Base-by-base conservation (phyloP, 1,139 yeast species). In the Pichia norvegensis region DNA sequence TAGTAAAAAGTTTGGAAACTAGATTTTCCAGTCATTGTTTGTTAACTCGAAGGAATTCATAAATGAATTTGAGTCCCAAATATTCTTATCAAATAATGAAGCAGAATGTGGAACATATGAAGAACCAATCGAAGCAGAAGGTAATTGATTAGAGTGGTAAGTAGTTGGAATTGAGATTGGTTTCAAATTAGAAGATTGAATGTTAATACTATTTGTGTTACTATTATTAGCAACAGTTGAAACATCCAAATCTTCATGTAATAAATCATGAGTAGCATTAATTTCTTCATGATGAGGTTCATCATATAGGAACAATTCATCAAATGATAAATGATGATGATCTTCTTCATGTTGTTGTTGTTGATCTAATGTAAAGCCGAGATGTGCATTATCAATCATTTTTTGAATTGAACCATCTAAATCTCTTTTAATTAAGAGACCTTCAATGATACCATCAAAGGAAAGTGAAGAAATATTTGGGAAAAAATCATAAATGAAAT, bases 291-390 rank as follows among this genome's bases (percentile, higher is more conserved):
- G 54, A 40, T 49, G 51, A 48, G 53, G 52, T 44, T 52, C 55
- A 31, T 42, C 42, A 29, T 27, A 38, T 14, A 13, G 17, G 14
- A 20, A 33, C 23, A 29, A 14, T 9, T 29, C 38, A 23, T 33
- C 42, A 23, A 36, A 35, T 9, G 37, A 35, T 20, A 35, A 20
- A 16, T 31, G 35, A 31, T 27, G 31, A 27, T 27, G 16, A 13
- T 27, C 31, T 8, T 27, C n/a, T 27, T 27, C 31, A 27, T 27
- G 14, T 33, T 33, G 21, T 6, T 53, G 57, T 52, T 63, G 65
- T 49, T 63, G 64, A 46, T 60, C 63, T 22, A 56, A 37, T 9
- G 62, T 61, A 45, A 55, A 56, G 17, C 66, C 66, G 36, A 48
- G 50, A 17, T 40, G 20, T 29, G 61, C 62, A 13, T 53, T 50